Evolutionary conservation across 2,329 filamentous ascomycete species (phyloP), one percentile per base, ranked within the genome.

Genomic region (Phialophora macrospora): DNA sequence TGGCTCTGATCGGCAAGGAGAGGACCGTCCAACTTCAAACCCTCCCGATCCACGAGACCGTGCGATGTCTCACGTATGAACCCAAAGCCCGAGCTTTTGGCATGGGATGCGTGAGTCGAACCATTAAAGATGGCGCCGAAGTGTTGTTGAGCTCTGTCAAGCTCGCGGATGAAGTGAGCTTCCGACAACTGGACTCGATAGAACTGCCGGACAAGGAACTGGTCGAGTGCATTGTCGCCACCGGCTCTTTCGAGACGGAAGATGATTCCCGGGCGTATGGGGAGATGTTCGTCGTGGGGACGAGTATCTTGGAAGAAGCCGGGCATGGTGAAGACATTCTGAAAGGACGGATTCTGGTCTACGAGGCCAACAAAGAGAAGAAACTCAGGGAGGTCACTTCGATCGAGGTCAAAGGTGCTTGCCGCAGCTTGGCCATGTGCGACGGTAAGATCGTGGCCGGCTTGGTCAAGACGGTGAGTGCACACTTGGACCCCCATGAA

Each of bases 131-230:
- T 8, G 90, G 90, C 14, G 87, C 88, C 69, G 95, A 99, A 76
- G 78, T 88, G 3, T 84, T 97, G 12, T 85, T 86, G 9, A 94
- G 91, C 72, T 88, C 88, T n/a, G 91, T 99, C 74, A 90, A 90
- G 73, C 85, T 99, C 1, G 93, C 96, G 0, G 94, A 99, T 72
- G 95, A 98, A 74, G 87, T 97, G 38, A 82, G 92, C 20, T 97
- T 98, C 77, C 87, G 90, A 66, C 85, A 90, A 59, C 82, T 97
- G 0, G 92, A 90, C 71, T 86, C 88, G 0, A 89, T 91, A 68
- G 76, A 84, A 6, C 79, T 98, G 8, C 80, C 85, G 34, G 77
- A 82, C 51, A 81, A 85, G 14, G 95, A 99, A 77, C 80, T 98
- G 54, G 87, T 97, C 3, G 95, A 98, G 77, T 88, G 90, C 68